Evolutionary conservation across 2,329 filamentous ascomycete species (phyloP), one percentile per base, ranked within the genome.

Genomic region (Xylariaceae sp.): DNA sequence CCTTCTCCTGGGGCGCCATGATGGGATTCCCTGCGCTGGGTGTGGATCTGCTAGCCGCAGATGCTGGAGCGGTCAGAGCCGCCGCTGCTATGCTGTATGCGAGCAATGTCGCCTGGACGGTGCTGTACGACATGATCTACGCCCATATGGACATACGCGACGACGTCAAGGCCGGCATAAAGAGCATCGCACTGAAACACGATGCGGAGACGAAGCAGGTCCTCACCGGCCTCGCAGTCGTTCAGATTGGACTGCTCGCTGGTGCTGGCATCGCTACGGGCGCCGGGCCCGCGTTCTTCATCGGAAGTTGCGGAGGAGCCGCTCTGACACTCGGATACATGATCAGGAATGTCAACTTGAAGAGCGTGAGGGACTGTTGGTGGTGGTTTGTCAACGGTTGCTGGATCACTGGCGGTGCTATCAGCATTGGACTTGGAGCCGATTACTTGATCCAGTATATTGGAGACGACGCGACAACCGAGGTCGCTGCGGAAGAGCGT

Each of bases 121-220:
- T 94, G 17, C 65, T 94, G 27, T 94, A 94, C 60, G 88, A 94
- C 60, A 94, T 92, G 78, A 88, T 94, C 21, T 94, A 94, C 61
- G 88, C 88, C 11, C 88, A 94, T 59, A 90, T 92, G 81, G 88
- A 94, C 54, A 83, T 90, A 60, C 82, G 82, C 55, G 87, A 94
- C 52, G 88, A 94, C 56, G 79, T 72, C 45, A 88, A 88, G 61
- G 87, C 83, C 0, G 88, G 88, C 7, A 92, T 94, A 65, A 94
- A 90, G 68, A 87, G 82, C 55, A 92, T 94, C 51, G 88, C 85
- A 2, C 68, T 94, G 27, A 83, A 83, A 58, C 86, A 94, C 51
- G 82, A 85, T 46, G 71, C 75, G 4, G 74, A 88, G 45, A 89
- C 86, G 1, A 94, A 92, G 62, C 67, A 78, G 36, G 79, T 94